These are phyloP conservation scores for Carnegiea gigantea DNA, from an alignment of 179 eudicot species.

Conservation along the genomic window DNA sequence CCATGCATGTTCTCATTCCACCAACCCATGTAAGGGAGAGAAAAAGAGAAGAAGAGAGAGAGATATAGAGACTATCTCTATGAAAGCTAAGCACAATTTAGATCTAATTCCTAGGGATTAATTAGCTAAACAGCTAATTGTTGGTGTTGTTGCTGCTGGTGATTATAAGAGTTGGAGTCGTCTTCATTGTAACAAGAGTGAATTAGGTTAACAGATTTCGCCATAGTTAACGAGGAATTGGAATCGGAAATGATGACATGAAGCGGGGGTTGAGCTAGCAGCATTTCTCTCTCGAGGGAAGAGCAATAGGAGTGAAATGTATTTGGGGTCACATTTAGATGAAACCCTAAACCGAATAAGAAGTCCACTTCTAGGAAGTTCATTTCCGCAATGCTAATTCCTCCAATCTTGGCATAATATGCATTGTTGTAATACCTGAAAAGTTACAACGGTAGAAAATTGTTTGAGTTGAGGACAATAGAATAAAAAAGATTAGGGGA, in stretches of 20 bases:
- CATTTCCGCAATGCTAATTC: constrained; percentile 68
- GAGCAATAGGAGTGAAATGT: constrained; percentile 62
- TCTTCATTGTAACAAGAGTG: constrained; percentile 42
- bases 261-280: constrained; percentile 38
- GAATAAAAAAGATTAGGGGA: not conserved
- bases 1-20: constrained; percentile 28
- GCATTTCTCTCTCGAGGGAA: constrained; percentile 60
- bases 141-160: constrained; percentile 33
- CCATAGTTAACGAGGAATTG: constrained; percentile 30
- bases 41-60: not conserved
- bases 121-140: constrained; percentile 33
- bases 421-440: constrained; percentile 82
- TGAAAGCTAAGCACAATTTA: constrained; percentile 31
- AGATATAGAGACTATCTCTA: constrained; percentile 17
- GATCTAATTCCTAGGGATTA: constrained; percentile 13
- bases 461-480: not conserved
- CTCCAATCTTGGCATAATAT: constrained; percentile 75
- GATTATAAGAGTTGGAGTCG: constrained; percentile 37
- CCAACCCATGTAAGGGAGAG: constrained; percentile 15
- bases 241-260: constrained; percentile 20
- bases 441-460: not conserved
- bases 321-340: constrained; percentile 64
- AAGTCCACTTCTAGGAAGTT: constrained; percentile 71
- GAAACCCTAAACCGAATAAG: constrained; percentile 66
- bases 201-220: constrained; percentile 28